Conservation (phyloP, 1,284 basidiomycete species). For the Stygiomarasmius scandens region DNA sequence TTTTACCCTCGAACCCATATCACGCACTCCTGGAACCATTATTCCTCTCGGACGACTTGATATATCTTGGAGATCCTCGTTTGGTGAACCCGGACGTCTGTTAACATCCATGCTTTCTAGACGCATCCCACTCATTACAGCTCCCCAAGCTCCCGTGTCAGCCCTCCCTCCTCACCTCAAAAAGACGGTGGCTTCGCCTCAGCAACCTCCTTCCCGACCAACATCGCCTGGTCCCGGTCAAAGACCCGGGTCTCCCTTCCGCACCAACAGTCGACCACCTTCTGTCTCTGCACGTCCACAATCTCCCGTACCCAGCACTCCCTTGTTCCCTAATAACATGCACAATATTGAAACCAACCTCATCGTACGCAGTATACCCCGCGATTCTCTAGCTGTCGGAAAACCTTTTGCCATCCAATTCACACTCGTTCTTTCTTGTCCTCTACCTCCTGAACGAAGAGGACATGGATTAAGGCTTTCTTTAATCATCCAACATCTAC, state of each 20-base stretch:
- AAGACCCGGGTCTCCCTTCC: constrained; percentile 60
- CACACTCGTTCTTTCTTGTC: constrained; percentile 50
- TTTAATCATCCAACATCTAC: constrained; percentile 68
- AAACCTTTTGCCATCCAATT: constrained; percentile 61
- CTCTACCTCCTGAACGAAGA: constrained; percentile 35
- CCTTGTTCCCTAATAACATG: constrained; percentile 23
- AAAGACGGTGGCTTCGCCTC: constrained; percentile 50
- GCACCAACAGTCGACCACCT: constrained; percentile 41
- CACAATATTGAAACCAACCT: constrained; percentile 61
- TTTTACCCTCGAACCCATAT: constrained; percentile 49
- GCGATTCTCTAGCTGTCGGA: constrained; percentile 47
- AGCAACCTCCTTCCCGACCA: constrained; percentile 51
- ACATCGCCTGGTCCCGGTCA: constrained; percentile 42
- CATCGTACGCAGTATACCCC: constrained; percentile 54
- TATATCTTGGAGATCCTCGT: constrained; percentile 80
- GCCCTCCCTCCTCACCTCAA: constrained; percentile 76
- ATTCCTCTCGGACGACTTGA: constrained; percentile 81
- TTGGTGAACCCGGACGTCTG: constrained; percentile 80
- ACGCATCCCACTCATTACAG: constrained; percentile 58
- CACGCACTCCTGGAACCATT: constrained; percentile 64
- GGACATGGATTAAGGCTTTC: constrained; percentile 44
- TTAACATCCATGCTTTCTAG: constrained; percentile 83
- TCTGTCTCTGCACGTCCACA: constrained; percentile 32
- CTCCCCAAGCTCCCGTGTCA: constrained; percentile 54
- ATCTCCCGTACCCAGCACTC: constrained; percentile 52